These are phyloP conservation scores for Tricholoma hemisulphureum DNA, from an alignment of 768 basidiomycete genomes.

Conservation along the genomic window DNA sequence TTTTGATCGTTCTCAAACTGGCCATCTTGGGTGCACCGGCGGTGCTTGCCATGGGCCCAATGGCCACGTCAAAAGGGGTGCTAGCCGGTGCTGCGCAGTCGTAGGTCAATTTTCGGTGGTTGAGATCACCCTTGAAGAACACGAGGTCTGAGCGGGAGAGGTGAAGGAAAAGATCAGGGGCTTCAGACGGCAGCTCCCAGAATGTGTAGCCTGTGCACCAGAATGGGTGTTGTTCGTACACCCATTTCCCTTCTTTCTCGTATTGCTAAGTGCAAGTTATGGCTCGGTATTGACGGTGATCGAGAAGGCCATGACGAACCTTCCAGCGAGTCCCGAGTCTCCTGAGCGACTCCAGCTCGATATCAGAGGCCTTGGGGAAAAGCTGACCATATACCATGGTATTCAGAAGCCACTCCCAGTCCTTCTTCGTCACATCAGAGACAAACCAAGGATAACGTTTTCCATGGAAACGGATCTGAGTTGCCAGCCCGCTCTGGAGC, in stretches of 20 bases:
- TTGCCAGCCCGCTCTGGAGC: conserved; percentile 84
- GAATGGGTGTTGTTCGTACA: conserved; percentile 92
- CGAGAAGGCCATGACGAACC: conserved; percentile 37
- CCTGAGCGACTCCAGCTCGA: conserved; percentile 77
- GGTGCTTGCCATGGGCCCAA: conserved; percentile 87
- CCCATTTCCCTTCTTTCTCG: conserved; percentile 89
- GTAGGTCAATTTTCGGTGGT: conserved; percentile 88
- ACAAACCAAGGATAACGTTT: conserved; percentile 96
- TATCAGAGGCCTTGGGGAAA: conserved; percentile 80
- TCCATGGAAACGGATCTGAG: conserved; percentile 88
- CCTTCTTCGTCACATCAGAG: conserved; percentile 87
- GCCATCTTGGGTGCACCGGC: conserved; percentile 86
- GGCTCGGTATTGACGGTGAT: background rate
- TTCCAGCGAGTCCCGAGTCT: conserved; percentile 88
- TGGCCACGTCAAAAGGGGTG: conserved; percentile 86
- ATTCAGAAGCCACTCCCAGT: conserved; percentile 92
- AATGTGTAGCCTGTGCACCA: conserved; percentile 97
- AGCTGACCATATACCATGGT: conserved; percentile 89
- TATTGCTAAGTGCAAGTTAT: conserved; percentile 58
- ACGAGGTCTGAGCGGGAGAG: conserved; percentile 89
- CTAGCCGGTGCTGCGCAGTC: conserved; percentile 84
- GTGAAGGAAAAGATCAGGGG: conserved; percentile 89
- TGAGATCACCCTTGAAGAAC: conserved; percentile 92
- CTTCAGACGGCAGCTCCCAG: conserved; percentile 82
- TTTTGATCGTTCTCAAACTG: conserved; percentile 90